Evolutionary conservation across 2,329 filamentous ascomycete genomes (phyloP).

Genomic region (Fusarium pseudoanthophilum): DNA sequence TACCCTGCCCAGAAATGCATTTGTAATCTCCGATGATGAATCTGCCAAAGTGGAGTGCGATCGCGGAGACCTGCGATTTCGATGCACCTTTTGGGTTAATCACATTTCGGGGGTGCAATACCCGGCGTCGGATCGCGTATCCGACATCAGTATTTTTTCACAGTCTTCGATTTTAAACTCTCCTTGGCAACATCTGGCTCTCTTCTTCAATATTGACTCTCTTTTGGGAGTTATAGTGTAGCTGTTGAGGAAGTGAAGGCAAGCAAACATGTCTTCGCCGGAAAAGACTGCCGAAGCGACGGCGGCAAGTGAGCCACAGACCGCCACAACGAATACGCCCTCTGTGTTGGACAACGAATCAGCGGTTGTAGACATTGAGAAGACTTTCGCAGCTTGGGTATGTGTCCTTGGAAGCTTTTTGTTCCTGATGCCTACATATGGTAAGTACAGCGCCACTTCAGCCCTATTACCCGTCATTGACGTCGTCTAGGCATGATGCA

Average conservation of each 20-base stretch:
- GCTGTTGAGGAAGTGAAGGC: too few species aligned
- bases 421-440: slow-evolving; percentile 9
- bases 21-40: slow-evolving; percentile 5
- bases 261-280: background rate
- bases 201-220: too few species aligned
- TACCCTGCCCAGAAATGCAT: background rate
- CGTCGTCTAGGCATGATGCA: slow-evolving; percentile 10
- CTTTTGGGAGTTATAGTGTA: too few species aligned
- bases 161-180: background rate
- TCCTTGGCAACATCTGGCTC: accelerated
- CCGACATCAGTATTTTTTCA: background rate
- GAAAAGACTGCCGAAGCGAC: background rate
- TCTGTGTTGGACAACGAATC: background rate
- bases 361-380: slow-evolving; percentile 1
- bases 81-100: slow-evolving; percentile 1
- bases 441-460: background rate
- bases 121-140: slow-evolving; percentile 3
- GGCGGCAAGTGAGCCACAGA: background rate
- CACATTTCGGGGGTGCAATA: slow-evolving; percentile 3
- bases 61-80: slow-evolving; percentile 1
- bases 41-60: background rate
- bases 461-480: background rate
- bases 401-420: slow-evolving; percentile 12
- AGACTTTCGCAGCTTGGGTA: slow-evolving; percentile 1
- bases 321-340: background rate